Evolutionary conservation across 225 moss, liverwort and hornwort species (phyloP).

Genomic region (Bryoerythrophyllum caledonicum): DNA sequence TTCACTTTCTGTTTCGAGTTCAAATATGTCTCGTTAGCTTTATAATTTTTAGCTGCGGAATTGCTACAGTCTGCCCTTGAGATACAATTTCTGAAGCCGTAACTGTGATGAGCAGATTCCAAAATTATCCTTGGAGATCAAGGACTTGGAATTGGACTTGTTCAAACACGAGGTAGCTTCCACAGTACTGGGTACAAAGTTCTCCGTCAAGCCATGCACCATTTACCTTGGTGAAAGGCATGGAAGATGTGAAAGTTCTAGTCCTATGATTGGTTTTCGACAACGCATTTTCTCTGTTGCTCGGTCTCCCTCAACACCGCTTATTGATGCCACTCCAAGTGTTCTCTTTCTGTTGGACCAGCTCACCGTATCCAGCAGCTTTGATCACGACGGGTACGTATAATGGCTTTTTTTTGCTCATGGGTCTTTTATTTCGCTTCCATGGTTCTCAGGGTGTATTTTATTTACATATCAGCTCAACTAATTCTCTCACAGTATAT

Average conservation of each 20-base stretch:
- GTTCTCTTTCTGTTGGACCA: constrained; percentile 68
- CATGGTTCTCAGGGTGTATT: constrained; percentile 10
- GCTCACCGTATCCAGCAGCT: constrained; percentile 57
- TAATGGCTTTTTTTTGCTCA: constrained; percentile 16
- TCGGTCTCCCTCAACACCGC: constrained; percentile 43
- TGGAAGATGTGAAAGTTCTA: constrained; percentile 49
- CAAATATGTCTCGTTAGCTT: background rate
- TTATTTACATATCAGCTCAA: background rate
- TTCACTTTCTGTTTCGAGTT: constrained; percentile 15
- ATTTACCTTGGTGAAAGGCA: constrained; percentile 63
- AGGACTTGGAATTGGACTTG: constrained; percentile 77
- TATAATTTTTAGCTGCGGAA: background rate
- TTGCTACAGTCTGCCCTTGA: background rate
- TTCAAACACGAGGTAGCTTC: constrained; percentile 66
- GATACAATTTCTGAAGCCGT: constrained; percentile 25
- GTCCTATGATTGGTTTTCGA: constrained; percentile 46
- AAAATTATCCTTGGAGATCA: constrained; percentile 79
- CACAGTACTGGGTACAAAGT: constrained; percentile 57
- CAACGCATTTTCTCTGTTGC: constrained; percentile 52
- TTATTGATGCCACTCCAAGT: constrained; percentile 51
- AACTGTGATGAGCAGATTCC: constrained; percentile 52
- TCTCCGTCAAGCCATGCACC: constrained; percentile 63
- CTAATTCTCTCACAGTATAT: background rate
- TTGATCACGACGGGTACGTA: constrained; percentile 68
- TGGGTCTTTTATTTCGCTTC: background rate